Evolutionary conservation across 345 rosid genomes (phyloP).

Genomic region (Hibiscus tridactylites): DNA sequence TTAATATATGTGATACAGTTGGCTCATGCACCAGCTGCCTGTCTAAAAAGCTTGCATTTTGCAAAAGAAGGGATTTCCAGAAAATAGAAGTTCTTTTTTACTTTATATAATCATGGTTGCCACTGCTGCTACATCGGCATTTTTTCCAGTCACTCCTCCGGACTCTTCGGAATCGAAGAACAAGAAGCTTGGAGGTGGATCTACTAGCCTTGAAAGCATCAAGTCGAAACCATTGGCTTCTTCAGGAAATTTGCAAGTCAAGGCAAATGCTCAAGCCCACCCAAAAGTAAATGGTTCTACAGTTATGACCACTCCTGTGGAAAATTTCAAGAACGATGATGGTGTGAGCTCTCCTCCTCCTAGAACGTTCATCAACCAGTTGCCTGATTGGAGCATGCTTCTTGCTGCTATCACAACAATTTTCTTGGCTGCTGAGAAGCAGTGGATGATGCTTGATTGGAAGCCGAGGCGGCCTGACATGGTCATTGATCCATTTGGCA

Average conservation of each 20-base stretch:
- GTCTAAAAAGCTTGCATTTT: not conserved
- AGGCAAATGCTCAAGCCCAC: slow-evolving; percentile 84
- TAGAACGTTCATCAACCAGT: slow-evolving; percentile 83
- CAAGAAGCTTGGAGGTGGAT: slow-evolving; percentile 41
- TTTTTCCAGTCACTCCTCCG: slow-evolving; percentile 52
- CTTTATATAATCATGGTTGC: slow-evolving; percentile 52
- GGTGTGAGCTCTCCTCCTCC: slow-evolving; percentile 53
- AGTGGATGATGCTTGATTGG: slow-evolving; percentile 99
- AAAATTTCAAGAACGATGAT: slow-evolving; percentile 44
- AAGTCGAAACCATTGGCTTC: slow-evolving; percentile 29
- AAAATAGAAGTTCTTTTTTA: not conserved
- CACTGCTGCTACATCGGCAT: slow-evolving; percentile 60
- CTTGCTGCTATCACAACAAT: slow-evolving; percentile 97
- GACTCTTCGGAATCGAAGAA: slow-evolving; percentile 39
- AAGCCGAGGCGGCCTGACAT: slow-evolving; percentile 88
- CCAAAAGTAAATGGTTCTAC: slow-evolving; percentile 70
- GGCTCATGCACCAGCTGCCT: not conserved
- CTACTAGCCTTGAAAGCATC: slow-evolving; percentile 41
- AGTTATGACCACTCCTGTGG: slow-evolving; percentile 37
- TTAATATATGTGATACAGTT: not conserved
- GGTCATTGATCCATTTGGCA: slow-evolving; percentile 75
- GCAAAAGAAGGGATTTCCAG: not conserved
- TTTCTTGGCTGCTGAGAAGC: slow-evolving; percentile 98
- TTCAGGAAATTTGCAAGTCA: slow-evolving; percentile 61
- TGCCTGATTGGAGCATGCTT: slow-evolving; percentile 99